These are phyloP conservation scores for Aspergillus viridinutans DNA, from an alignment of 2,329 filamentous ascomycete species.

Conservation along the genomic window DNA sequence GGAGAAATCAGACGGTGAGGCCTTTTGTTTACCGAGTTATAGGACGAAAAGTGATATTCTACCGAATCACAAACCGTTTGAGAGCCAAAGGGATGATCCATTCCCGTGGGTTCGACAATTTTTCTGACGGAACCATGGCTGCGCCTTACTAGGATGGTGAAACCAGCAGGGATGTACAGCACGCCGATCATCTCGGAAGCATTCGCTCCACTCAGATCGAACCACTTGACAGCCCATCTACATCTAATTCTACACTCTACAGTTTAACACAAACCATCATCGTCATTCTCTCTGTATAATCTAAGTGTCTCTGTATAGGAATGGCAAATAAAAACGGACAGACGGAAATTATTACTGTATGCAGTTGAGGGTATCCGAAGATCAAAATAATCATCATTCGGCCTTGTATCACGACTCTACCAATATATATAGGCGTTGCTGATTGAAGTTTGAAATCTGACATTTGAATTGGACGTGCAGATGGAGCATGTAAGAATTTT, in stretches of 20 bases:
- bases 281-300: not conserved
- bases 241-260: not conserved
- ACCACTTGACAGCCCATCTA: not conserved
- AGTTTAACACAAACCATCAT: not conserved
- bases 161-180: slow-evolving; percentile 19
- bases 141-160: slow-evolving; percentile 16
- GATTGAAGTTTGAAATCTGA: not conserved
- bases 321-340: not conserved
- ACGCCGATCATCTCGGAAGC: slow-evolving; percentile 20
- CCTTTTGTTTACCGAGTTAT: no score
- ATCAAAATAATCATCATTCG: not conserved
- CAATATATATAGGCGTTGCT: not conserved
- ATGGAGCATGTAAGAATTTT: not conserved
- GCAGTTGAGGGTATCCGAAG: not conserved
- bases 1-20: not conserved
- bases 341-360: not conserved
- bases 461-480: not conserved
- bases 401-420: not conserved
- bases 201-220: not conserved
- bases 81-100: slow-evolving; percentile 25
- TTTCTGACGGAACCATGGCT: slow-evolving; percentile 21
- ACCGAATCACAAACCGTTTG: slow-evolving; percentile 10
- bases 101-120: slow-evolving; percentile 21
- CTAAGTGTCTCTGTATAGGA: not conserved
- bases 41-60: not conserved